Percentiles rank a stretch among this genome's conserved stretches.
Conservation (phyloP, 2,329 filamentous ascomycete genomes). For the Cladobotryum protrusum region DNA sequence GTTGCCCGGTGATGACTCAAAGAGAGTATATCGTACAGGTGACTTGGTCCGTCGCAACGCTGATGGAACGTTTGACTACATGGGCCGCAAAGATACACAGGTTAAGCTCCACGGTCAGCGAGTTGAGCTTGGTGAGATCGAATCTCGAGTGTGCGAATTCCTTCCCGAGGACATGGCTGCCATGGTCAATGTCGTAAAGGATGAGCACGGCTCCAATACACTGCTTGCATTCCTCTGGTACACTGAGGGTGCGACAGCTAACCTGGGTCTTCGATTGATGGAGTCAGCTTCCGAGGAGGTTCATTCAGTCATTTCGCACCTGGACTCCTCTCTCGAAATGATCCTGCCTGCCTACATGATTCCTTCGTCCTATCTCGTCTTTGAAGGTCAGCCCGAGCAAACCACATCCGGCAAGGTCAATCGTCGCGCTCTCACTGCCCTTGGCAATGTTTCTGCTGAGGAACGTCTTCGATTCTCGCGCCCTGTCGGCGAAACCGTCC, state of each 20-base stretch:
- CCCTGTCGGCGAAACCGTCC: constrained; percentile 1
- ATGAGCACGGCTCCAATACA: constrained; percentile 5
- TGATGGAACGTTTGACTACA: constrained; percentile 11
- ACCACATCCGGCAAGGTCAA: constrained; percentile 12
- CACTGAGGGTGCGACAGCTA: constrained; percentile 1
- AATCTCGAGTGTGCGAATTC: constrained; percentile 6
- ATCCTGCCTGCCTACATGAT: constrained; percentile 13
- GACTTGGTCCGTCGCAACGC: constrained; percentile 11
- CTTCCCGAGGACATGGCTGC: constrained; percentile 7
- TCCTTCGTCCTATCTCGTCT: constrained; percentile 11
- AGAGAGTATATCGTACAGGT: constrained; percentile 9
- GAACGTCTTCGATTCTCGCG: constrained; percentile 6
- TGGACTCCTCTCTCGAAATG: constrained; percentile 8
- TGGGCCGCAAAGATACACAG: constrained; percentile 10
- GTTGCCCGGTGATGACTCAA: not conserved
- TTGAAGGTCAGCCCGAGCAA: constrained; percentile 10
- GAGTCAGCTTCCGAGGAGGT: constrained; percentile 5
- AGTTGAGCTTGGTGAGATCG: constrained; percentile 10
- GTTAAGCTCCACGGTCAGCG: constrained; percentile 12
- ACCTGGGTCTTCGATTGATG: not conserved
- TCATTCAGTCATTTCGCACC: constrained; percentile 4
- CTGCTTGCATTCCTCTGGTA: constrained; percentile 13
- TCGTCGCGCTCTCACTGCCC: constrained; percentile 3
- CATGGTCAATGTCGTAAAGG: constrained; percentile 9
- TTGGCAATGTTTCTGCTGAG: constrained; percentile 2